These are phyloP conservation scores for Penicillium herquei DNA, from an alignment of 495 filamentous ascomycete genomes.

Conservation along the genomic window DNA sequence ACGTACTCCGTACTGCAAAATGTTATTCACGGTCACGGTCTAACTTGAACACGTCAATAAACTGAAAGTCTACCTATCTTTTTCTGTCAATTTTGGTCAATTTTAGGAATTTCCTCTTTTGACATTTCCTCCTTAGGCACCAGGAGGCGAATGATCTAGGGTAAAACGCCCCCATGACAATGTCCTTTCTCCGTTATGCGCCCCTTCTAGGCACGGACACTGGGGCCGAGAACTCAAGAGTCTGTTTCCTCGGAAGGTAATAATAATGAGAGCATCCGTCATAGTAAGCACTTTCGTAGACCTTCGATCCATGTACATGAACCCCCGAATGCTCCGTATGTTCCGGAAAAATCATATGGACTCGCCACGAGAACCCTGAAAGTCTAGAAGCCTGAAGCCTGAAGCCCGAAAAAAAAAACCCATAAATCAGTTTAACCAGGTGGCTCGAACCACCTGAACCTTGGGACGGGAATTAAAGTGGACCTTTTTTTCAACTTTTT, in stretches of 20 bases:
- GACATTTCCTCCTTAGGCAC: not conserved
- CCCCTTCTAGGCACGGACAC: slow-evolving; percentile 4
- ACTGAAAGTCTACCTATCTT: no score
- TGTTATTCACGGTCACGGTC: no score
- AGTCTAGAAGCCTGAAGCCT: not conserved
- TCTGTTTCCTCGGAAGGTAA: not conserved
- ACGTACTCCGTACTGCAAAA: no score
- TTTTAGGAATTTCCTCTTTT: not conserved
- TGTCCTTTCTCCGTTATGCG: not conserved
- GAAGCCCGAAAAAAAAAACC: not conserved
- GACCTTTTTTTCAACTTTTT: not conserved
- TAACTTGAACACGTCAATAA: no score
- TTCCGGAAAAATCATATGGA: not conserved
- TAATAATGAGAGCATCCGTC: not conserved
- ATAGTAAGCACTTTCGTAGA: no score
- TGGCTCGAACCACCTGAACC: not conserved
- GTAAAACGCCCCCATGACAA: not conserved
- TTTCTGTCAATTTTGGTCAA: no score
- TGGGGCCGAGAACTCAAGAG: not conserved
- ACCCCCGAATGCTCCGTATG: no score
- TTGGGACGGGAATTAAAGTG: not conserved
- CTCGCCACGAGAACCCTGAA: not conserved
- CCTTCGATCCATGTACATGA: no score
- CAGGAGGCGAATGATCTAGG: not conserved
- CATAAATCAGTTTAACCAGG: not conserved